Base-by-base conservation (phyloP, 768 basidiomycete species). In the Boletellus ananas region DNA sequence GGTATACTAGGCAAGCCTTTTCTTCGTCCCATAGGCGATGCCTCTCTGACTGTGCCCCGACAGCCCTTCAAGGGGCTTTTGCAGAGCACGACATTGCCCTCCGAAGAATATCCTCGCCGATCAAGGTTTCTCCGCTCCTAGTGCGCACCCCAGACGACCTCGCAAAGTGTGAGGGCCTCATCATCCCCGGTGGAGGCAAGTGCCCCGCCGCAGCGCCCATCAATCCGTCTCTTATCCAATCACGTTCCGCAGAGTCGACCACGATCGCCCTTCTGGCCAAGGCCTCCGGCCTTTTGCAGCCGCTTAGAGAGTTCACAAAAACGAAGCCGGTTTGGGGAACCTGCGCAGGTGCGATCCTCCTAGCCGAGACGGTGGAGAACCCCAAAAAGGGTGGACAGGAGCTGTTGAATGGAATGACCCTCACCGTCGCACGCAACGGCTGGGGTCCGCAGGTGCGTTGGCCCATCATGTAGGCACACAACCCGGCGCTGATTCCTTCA, bases 51-150 rank as follows among this genome's bases (percentile, higher is more conserved):
- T n/a, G 13, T 16, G 21, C 17, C 25, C 34, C 29, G 31, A 21
- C 61, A 92, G 94, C 94, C 34, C 77, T 97, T 35, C 94, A 96
- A 67, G 94, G 94, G 38, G 93, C 93, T 9, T 96, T 97, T 65
- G 75, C 79, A 14, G 94, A 97, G 70, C 94, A 97, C 67, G 79
- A 89, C 65, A 68, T 72, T 25, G 81, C 81, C 55, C 77, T 92
- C 27, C 77, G 85, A 64, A 79, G 77, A 61, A 68, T 83, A 49
- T 69, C 75, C 25, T 62, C 76, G 20, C 72, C 73, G 54, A 62
- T 67, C 35, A 75, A 69, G 54, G 67, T 86, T 51, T 63, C 60
- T 34, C 71, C 79, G 35, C 60, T 79, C 42, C 78, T 83, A 18
- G 89, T 97, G 13, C 85, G 86, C 40, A 88, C 82, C 3, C 70